Evolutionary conservation across 192 early-diverging fungal genomes (phyloP), one percentile per base, ranked within the genome.

Genomic region (Spinellus fusiger): DNA sequence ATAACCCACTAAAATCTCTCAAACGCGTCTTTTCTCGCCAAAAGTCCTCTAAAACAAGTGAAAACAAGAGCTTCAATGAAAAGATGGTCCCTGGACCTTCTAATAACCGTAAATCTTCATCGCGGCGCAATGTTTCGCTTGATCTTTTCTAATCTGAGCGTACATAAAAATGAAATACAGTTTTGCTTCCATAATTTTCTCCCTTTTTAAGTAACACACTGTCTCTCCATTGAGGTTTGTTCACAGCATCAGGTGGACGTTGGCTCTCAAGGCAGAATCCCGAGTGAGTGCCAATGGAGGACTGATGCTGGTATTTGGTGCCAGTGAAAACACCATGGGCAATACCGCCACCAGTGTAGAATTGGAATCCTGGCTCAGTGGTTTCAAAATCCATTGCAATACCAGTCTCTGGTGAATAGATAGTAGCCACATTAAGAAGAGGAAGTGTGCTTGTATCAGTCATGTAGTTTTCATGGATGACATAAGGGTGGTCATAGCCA

Each of bases 401-500:
- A 4, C 84, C 87, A 29, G 84, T 79, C n/a, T 76, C 63, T 7
- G 75, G 75, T 29, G 78, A 81, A 51, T 72, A 74, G 3, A 87
- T 76, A 6, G 77, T 84, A 15, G 81, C 74, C 46, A 32, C 78
- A 48, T 38, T 44, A 51, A 27, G 59, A 54, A 52, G 59, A 50
- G 63, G 53, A 4, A 48, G 49, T n/a, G 8, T 57, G 49, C 47
- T 67, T 33, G 55, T 64, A 16, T 55, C 73, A 29, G 51, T 53
- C 6, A 54, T 37, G 26, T 66, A 64, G 40, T 76, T 66, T 20
- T 66, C 59, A 26, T 79, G 70, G 18, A 70, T 60, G 2, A 87
- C 68, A 67, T 83, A 94, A 20, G 83, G 88, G 54, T 96, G 92
- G 66, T 96, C 94, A 64, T 89, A 95, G 12, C 93, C 93, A 5